Conservation (phyloP, 257 asterid genomes). For the Ocimum tenuiflorum region DNA sequence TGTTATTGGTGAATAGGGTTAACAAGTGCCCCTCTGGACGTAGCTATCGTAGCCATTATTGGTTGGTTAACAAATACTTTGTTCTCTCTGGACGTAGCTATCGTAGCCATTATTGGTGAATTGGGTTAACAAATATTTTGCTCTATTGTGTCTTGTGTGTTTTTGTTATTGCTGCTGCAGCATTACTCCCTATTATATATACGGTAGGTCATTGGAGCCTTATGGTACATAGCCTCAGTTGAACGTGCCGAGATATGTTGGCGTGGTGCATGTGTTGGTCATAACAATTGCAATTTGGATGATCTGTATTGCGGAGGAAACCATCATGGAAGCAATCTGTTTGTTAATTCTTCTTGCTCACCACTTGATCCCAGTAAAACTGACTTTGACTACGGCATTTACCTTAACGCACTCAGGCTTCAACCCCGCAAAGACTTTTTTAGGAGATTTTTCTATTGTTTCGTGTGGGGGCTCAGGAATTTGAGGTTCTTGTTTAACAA, state of each 20-base stretch:
- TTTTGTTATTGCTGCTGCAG: no score
- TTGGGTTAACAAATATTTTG: no score
- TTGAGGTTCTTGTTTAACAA: slow-evolving; percentile 34
- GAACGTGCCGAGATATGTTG: slow-evolving; percentile 57
- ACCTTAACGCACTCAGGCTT: slow-evolving; percentile 46
- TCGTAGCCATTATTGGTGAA: no score
- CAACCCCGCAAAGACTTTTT: slow-evolving; percentile 30
- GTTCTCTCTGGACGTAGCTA: no score
- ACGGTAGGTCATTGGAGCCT: slow-evolving; percentile 44
- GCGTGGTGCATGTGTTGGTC: slow-evolving; percentile 29
- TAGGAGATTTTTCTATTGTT: slow-evolving; percentile 44
- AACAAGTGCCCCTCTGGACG: no score
- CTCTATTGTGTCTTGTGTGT: no score
- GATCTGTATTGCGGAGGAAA: slow-evolving; percentile 31
- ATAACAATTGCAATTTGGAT: not conserved
- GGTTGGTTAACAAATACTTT: no score
- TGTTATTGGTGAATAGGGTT: no score
- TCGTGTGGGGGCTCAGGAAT: slow-evolving; percentile 69
- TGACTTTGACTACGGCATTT: slow-evolving; percentile 54
- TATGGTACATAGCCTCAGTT: slow-evolving; percentile 50
- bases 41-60: no score
- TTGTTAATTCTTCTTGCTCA: slow-evolving; percentile 39
- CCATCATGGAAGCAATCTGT: slow-evolving; percentile 11
- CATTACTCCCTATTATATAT: no score
- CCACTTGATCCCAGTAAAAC: slow-evolving; percentile 26